Evolutionary conservation across 2,329 filamentous ascomycete genomes (phyloP), one percentile per base, ranked within the genome.

Genomic region (Podosphaera xanthii): DNA sequence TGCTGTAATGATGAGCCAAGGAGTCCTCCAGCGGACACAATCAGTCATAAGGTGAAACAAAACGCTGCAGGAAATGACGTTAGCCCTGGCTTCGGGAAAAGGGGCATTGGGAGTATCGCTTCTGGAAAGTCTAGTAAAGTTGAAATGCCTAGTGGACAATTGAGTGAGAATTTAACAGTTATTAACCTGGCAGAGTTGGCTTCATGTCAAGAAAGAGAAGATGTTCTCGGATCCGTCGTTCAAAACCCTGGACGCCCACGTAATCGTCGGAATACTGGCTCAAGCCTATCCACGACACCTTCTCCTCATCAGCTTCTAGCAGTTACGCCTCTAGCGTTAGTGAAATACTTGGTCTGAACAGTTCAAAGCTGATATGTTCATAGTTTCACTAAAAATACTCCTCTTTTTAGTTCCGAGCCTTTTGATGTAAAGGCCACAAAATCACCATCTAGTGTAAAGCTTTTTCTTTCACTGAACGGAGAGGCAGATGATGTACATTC

Each of bases 391-490:
- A 60, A 61, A 52, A 60, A 50, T 7, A 63, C 65, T 38, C 67
- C 66, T 57, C 62, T 64, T 35, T 69, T 67, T 50, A 68, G 67
- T 54, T 66, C 66, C 35, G 67, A 67, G 57, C 62, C 65, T 36
- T 61, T 68, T 49, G 60, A 62, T 36, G 60, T 59, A 49, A 55
- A 50, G n/a, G 61, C 62, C 22, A 62, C 63, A 7, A 61, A 65
- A 38, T 56, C 64, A 38, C 64, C 68, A 30, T 64, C 68, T n/a
- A 61, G 64, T 42, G 77, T 94, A 60, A 83, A 88, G 56, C 76
- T 96, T 35, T 88, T 87, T 1, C 81, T 92, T 67, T 92, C 87
- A 22, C 77, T 90, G 38, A 88, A 96, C 67, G 91, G 91, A 64
- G 91, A 90, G 68, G 91, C 91, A n/a, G 85, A 91, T 66, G 76